phyloP scores from a whole-genome alignment of 2,329 filamentous ascomycete species.

The Trichoderma sp. region DNA sequence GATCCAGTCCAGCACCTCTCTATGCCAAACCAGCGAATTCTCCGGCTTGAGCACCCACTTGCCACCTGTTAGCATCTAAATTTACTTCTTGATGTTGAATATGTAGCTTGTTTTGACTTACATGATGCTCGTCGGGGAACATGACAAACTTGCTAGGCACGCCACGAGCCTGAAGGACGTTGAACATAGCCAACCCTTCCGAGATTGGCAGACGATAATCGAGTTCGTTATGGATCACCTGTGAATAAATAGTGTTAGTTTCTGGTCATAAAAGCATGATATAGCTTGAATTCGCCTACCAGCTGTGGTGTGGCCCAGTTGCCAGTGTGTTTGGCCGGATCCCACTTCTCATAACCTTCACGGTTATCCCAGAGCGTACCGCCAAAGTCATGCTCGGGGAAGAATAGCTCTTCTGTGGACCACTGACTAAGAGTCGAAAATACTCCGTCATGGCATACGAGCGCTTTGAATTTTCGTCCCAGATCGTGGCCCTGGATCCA shows the following conservation, averaged over 20 bases:
- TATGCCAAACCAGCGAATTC: conserved; percentile 89
- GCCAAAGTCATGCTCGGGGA: conserved; percentile 67
- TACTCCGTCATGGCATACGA: conserved; percentile 87
- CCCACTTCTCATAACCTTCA: conserved; percentile 67
- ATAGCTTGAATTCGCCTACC: conserved; percentile 45
- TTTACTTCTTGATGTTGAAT: no score
- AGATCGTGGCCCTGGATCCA: conserved; percentile 90
- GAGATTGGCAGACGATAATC: conserved; percentile 87
- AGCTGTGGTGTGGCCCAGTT: conserved; percentile 88
- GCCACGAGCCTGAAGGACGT: conserved; percentile 74
- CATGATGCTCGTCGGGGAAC: conserved; percentile 74
- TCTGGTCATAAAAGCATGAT: background rate
- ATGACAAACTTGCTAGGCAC: conserved; percentile 77
- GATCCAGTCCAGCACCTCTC: conserved; percentile 78
- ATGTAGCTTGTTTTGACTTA: conserved; percentile 32
- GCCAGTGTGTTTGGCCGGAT: conserved; percentile 62
- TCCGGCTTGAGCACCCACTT: conserved; percentile 87
- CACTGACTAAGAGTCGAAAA: conserved; percentile 71
- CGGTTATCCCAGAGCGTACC: conserved; percentile 63
- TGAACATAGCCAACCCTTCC: conserved; percentile 84
- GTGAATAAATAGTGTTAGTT: conserved; percentile 18
- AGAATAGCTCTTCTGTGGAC: conserved; percentile 69
- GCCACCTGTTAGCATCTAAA: background rate
- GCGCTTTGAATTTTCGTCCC: conserved; percentile 80
- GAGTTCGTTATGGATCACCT: conserved; percentile 79